Base-by-base conservation (phyloP, 139 green algal species). In the Ulvella scutata region DNA sequence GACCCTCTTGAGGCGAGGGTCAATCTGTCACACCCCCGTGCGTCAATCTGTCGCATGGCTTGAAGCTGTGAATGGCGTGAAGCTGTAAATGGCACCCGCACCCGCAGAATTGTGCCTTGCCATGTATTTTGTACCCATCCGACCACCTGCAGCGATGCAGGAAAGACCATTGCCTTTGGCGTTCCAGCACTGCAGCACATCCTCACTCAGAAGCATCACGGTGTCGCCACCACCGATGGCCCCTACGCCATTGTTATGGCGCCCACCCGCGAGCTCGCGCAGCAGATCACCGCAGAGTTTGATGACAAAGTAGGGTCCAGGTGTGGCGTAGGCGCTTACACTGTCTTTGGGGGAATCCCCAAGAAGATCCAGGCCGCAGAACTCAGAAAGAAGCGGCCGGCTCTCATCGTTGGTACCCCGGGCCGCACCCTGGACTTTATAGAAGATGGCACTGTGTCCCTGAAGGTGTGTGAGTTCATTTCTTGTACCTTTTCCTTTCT, bases 371-470 rank as follows among this genome's bases (percentile, higher is more conserved):
- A 96, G 85, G 81, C 87, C n/a, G 26, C 74, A 2, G 38, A 75
- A 21, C 60, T 86, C 20, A 75, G 43, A 43, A 7, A 29, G 23
- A 76, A 80, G 4, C 17, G 62, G 0, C 76, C 83, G 37, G 82
- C 92, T 21, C 80, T 97, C 9, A 81, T 96, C 61, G 91, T 96
- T 62, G 92, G 87, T 62, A 98, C 93, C 0, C 93, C 93, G 0
- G 93, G 94, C 0, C 80, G 94, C 1, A 84, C 98, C 77, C 83
- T 92, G 76, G 94, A 98, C 81, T 86, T 98, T 3, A 84, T 97
- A 74, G 79, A 92, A 10, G 89, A 94, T 31, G 84, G 85, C 3
- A 78, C 79, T 9, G 80, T 82, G 37, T 79, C 75, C 43, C 78
- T 91, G 13, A 76, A 81, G n/a, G 82, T 86, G 77, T 67, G 80